Conservation (phyloP, 2,329 filamentous ascomycete genomes). For the Metarhizium sp. region DNA sequence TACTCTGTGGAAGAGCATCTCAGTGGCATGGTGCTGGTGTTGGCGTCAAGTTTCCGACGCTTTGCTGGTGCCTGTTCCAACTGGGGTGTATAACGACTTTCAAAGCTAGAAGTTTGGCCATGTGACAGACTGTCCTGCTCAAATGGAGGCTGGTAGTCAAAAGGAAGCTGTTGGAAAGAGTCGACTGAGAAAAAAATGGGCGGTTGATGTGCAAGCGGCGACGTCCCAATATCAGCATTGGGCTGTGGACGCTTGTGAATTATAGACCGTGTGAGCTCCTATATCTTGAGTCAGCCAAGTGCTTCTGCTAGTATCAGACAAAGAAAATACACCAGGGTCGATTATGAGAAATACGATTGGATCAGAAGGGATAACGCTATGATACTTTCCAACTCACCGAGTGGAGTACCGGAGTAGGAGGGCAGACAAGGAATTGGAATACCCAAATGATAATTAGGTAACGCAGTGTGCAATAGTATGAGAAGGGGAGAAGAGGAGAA, state of each 20-base stretch:
- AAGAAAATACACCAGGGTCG: background rate
- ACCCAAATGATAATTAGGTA: slow-evolving; percentile 8
- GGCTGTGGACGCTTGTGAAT: slow-evolving; percentile 20
- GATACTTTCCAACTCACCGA: background rate
- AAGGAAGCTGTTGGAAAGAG: slow-evolving; percentile 1
- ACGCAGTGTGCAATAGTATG: background rate
- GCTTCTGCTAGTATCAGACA: background rate
- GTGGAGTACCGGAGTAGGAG: slow-evolving; percentile 12
- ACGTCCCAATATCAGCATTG: slow-evolving; percentile 15
- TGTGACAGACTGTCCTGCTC: slow-evolving; percentile 20
- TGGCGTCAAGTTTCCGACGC: slow-evolving; percentile 20
- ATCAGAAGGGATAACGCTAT: background rate
- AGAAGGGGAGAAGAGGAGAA: slow-evolving; percentile 20
- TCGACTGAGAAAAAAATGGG: slow-evolving; percentile 11
- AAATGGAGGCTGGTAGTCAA: slow-evolving; percentile 17
- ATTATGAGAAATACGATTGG: background rate
- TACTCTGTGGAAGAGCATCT: slow-evolving; percentile 8
- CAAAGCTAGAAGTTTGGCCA: slow-evolving; percentile 20
- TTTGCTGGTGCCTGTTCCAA: slow-evolving; percentile 18
- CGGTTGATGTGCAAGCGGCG: slow-evolving; percentile 10
- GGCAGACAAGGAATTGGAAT: slow-evolving; percentile 12
- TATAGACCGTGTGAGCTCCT: slow-evolving; percentile 20
- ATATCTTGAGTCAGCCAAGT: slow-evolving; percentile 27
- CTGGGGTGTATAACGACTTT: slow-evolving; percentile 18
- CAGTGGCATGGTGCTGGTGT: slow-evolving; percentile 21